phyloP scores from a whole-genome alignment of 768 basidiomycete species.

The Candolleomyces eurysporus region DNA sequence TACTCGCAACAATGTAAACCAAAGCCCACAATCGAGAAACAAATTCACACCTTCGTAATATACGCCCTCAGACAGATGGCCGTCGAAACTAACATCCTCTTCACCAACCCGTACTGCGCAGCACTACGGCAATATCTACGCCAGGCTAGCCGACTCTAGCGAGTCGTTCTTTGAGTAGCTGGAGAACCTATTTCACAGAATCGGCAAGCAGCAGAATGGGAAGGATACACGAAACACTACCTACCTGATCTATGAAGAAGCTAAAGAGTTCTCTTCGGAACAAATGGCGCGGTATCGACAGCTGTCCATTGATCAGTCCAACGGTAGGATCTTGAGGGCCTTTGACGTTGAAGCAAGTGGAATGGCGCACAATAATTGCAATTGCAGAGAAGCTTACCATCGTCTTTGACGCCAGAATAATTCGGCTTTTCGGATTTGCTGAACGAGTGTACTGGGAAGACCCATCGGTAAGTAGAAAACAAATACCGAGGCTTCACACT shows the following conservation, averaged over 20 bases:
- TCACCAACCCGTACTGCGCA: too few species aligned
- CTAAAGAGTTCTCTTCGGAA: conserved; percentile 79
- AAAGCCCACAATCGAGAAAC: too few species aligned
- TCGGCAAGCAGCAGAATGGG: too few species aligned
- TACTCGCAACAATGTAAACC: too few species aligned
- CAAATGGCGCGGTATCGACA: conserved; percentile 80
- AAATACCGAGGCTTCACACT: background rate
- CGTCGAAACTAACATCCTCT: too few species aligned
- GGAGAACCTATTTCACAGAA: conserved; percentile 43
- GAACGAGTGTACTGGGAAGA: conserved; percentile 66
- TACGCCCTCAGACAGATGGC: too few species aligned
- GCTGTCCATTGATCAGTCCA: conserved; percentile 79
- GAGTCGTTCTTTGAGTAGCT: conserved; percentile 75
- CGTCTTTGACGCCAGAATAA: too few species aligned
- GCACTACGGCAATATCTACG: too few species aligned
- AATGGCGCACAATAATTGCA: conserved; percentile 38
- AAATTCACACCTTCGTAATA: too few species aligned
- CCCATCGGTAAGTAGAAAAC: conserved; percentile 6
- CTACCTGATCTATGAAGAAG: too few species aligned
- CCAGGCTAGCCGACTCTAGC: too few species aligned
- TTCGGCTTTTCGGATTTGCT: conserved; percentile 86
- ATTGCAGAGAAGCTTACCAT: conserved; percentile 46
- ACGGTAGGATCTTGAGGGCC: conserved; percentile 79
- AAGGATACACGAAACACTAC: too few species aligned
- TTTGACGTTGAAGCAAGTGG: conserved; percentile 87